A percentile compares a stretch with the other conserved stretches of the same genome.
phyloP scores from a whole-genome alignment of 192 early-diverging fungal species.

The Backusella australiensis region DNA sequence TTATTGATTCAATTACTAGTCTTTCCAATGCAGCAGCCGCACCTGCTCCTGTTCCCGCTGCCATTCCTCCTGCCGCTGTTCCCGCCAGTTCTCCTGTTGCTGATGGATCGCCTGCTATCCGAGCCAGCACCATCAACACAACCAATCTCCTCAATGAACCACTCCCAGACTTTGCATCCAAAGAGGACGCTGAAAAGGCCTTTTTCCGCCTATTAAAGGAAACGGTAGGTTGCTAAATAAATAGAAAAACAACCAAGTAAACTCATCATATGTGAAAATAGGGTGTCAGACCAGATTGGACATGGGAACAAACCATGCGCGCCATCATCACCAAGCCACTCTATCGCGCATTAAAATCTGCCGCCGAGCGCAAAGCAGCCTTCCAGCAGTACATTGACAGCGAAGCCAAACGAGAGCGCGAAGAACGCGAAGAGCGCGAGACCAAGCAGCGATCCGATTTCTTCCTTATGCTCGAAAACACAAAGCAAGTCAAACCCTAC shows the following conservation, averaged over 20 bases:
- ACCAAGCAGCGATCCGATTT: conserved; percentile 54
- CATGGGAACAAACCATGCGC: conserved; percentile 92
- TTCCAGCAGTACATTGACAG: conserved; percentile 74
- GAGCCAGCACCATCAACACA: conserved; percentile 18
- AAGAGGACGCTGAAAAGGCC: conserved; percentile 79
- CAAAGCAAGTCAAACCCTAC: conserved; percentile 49
- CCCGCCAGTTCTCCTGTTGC: neutral
- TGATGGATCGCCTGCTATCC: neutral
- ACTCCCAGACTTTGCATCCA: conserved; percentile 60
- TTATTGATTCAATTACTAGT: neutral
- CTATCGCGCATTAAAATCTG: conserved; percentile 80
- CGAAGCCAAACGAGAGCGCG: conserved; percentile 54
- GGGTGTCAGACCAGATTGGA: conserved; percentile 81
- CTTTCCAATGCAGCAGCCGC: neutral
- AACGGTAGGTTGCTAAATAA: conserved; percentile 43
- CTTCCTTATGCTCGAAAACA: conserved; percentile 49
- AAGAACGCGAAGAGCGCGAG: conserved; percentile 52
- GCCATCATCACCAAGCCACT: conserved; percentile 78
- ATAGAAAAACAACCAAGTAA: neutral
- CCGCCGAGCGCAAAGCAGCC: conserved; percentile 77
- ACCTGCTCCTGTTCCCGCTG: neutral
- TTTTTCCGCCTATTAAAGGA: conserved; percentile 74
- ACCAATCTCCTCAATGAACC: conserved; percentile 17
- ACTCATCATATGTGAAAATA: conserved; percentile 20
- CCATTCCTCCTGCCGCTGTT: neutral